Evolutionary conservation across 179 eudicot species (phyloP).

Genomic region (Camellia oleifera): DNA sequence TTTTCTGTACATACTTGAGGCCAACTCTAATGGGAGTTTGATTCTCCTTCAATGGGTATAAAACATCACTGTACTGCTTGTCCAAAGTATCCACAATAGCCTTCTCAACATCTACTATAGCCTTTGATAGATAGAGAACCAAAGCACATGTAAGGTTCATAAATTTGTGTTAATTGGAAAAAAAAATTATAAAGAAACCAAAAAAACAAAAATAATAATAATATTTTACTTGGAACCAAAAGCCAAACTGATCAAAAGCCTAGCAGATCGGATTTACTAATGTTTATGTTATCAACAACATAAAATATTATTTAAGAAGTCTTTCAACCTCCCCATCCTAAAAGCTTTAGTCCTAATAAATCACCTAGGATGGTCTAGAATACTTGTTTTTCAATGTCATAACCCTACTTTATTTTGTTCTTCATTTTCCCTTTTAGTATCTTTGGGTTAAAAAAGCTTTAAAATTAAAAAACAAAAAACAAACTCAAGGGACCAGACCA

Average conservation of each 20-base stretch:
- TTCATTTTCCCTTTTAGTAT: background rate
- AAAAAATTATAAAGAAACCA: too few relatives aligned
- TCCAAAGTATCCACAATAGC: conserved; percentile 70
- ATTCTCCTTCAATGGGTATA: conserved; percentile 74
- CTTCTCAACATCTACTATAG: conserved; percentile 75
- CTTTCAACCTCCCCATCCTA: background rate
- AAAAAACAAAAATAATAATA: background rate
- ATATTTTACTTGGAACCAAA: background rate
- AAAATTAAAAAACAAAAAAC: background rate
- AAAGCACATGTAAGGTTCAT: background rate
- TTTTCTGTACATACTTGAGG: conserved; percentile 69
- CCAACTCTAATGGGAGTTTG: conserved; percentile 65
- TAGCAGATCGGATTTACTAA: background rate
- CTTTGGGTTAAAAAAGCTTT: background rate
- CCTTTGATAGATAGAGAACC: conserved; percentile 32
- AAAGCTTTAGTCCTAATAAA: background rate
- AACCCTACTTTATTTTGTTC: background rate
- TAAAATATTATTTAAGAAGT: background rate
- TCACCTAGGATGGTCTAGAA: background rate
- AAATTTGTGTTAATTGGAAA: background rate
- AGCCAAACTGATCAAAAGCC: background rate
- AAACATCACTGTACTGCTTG: conserved; percentile 68
- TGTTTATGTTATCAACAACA: background rate
- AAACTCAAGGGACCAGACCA: background rate
- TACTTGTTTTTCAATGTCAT: too few relatives aligned